Conservation (phyloP, 345 rosid genomes). For the Punica granatum region DNA sequence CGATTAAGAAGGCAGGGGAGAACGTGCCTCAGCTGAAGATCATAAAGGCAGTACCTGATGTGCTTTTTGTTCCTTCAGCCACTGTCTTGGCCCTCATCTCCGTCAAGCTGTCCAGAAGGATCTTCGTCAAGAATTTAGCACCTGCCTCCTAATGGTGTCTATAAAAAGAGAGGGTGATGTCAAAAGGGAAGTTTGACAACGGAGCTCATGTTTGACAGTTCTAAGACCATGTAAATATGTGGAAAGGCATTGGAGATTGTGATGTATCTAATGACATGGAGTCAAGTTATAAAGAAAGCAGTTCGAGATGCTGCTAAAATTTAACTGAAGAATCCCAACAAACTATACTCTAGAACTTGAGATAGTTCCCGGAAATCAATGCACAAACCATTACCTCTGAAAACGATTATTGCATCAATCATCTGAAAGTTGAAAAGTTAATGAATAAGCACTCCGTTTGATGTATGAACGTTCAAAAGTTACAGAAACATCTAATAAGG, state of each 20-base stretch:
- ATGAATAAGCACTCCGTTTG: too few species aligned
- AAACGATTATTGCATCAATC: background rate
- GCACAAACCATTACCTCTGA: background rate
- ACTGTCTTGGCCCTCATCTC: conserved; percentile 55
- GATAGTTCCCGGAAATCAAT: background rate
- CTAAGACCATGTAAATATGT: too few species aligned
- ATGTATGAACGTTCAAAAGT: too few species aligned
- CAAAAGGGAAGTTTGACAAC: background rate
- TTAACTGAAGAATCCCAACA: too few species aligned
- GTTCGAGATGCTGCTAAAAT: too few species aligned
- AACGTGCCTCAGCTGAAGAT: conserved; percentile 59
- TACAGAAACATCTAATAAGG: too few species aligned
- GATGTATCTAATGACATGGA: too few species aligned
- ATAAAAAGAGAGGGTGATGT: background rate
- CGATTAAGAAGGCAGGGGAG: conserved; percentile 76
- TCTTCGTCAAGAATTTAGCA: conserved; percentile 21
- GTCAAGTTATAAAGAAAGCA: too few species aligned
- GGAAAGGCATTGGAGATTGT: too few species aligned
- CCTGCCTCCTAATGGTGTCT: background rate
- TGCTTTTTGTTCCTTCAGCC: conserved; percentile 60
- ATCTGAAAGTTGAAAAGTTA: too few species aligned
- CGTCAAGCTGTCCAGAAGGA: conserved; percentile 64
- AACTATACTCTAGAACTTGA: too few species aligned
- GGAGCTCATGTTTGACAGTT: too few species aligned
- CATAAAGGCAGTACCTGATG: conserved; percentile 66